Evolutionary conservation across 768 basidiomycete genomes (phyloP).

Genomic region (Boletellus ananas): DNA sequence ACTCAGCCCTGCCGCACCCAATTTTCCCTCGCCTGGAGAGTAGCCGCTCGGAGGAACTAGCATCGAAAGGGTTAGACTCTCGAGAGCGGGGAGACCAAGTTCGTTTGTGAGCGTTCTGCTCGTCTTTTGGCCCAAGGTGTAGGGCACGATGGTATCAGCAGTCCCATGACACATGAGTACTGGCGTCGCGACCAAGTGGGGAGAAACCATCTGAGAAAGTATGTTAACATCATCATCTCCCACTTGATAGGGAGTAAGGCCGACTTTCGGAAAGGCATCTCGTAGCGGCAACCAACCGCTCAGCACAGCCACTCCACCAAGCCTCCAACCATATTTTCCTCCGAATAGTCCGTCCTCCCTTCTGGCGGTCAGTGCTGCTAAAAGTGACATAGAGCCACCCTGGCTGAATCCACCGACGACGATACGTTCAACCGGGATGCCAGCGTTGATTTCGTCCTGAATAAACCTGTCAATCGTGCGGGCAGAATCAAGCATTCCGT

Average conservation of each 20-base stretch:
- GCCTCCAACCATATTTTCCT: conserved; percentile 45
- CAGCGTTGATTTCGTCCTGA: conserved; percentile 66
- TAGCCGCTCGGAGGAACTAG: conserved; percentile 23
- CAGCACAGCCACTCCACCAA: conserved; percentile 69
- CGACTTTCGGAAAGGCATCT: conserved; percentile 61
- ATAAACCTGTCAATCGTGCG: conserved; percentile 65
- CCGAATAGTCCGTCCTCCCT: conserved; percentile 24
- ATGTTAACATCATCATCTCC: conserved; percentile 2
- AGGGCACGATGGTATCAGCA: conserved; percentile 68
- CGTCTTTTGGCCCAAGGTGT: conserved; percentile 50
- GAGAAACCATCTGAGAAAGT: conserved; percentile 51
- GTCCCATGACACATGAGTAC: conserved; percentile 88
- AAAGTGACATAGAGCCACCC: conserved; percentile 74
- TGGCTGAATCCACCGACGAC: conserved; percentile 89
- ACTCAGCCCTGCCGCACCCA: conserved; percentile 46
- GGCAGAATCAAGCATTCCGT: conserved; percentile 59
- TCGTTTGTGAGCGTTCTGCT: conserved; percentile 51
- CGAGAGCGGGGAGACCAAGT: conserved; percentile 45
- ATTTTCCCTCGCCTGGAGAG: conserved; percentile 14
- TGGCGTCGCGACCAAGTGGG: conserved; percentile 58
- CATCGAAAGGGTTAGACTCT: conserved; percentile 34
- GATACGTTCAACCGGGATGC: conserved; percentile 65
- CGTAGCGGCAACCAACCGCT: conserved; percentile 79
- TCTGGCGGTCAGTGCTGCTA: conserved; percentile 53
- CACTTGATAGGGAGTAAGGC: conserved; percentile 15